Evolutionary conservation across 75 land plant species (phyloP), one percentile per base, ranked within the genome.

Genomic region (Ceratopteris richardii): DNA sequence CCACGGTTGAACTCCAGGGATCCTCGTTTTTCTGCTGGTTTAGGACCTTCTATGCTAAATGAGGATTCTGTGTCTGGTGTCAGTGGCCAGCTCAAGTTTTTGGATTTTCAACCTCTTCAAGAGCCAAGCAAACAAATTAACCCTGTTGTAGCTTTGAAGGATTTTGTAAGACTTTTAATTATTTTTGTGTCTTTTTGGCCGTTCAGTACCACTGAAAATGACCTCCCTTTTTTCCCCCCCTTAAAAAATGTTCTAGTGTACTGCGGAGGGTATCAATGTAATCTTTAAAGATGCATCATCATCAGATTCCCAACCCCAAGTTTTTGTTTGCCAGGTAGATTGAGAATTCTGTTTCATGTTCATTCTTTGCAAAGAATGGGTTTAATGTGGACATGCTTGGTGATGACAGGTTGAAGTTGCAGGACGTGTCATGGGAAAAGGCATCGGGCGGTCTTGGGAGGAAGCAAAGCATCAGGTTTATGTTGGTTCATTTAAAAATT

Each of bases 371-470:
- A n/a, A 33, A 9, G 37, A 33, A 33, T 3, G 37, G 37, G 7
- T 33, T 33, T 33, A 9, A 33, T 33, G 37, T 3, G 9, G 37
- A 9, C n/a, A n/a, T n/a, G n/a, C 37, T 9, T 33, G 9, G 3
- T 33, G 37, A 33, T 33, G 36, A 29, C 51, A 78, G 80, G 77
- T 74, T 47, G 78, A 79, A 54, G 63, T 74, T 54, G 78, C 42
- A 16, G 77, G 78, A 27, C 58, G 56, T 22, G 58, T 70, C 23
- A 28, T 70, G 62, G 78, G 82, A 27, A 66, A 58, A 39, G 77
- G 74, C 13, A 59, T 57, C 25, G 77, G 77, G 26, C 42, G 44
- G 17, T 57, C 58, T 31, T 74, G 66, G 72, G 77, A 79, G 1
- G 67, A 31, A 25, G 78, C 82, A 37, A 70, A 73, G 27, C 78